These are phyloP conservation scores for Colletotrichum viniferum DNA, from an alignment of 2,329 filamentous ascomycete genomes.

Conservation along the genomic window DNA sequence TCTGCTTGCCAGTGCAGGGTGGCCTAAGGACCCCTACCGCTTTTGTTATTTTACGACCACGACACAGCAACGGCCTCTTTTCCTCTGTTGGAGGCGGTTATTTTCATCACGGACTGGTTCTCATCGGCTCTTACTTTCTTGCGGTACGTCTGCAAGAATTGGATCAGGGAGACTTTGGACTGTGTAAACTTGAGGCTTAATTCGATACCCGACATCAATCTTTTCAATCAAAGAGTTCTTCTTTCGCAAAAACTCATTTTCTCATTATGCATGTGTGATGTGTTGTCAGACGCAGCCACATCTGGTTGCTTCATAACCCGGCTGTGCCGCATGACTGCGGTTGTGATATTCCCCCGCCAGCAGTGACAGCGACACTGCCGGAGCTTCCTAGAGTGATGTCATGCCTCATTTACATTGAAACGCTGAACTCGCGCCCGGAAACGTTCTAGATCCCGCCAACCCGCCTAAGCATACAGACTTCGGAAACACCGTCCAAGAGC, in stretches of 20 bases:
- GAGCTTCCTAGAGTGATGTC: not conserved
- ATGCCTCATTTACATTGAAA: not conserved
- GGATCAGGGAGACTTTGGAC: not conserved
- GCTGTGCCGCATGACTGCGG: not conserved
- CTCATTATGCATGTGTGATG: not conserved
- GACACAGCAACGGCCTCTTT: constrained; percentile 18
- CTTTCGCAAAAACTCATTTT: not conserved
- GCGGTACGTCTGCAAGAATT: not conserved
- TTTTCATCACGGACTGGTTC: not conserved
- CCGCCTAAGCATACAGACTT: not conserved
- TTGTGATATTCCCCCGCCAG: not conserved
- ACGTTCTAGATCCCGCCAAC: not conserved
- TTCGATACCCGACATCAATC: constrained; percentile 23
- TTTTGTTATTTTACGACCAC: constrained; percentile 5
- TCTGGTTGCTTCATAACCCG: not conserved
- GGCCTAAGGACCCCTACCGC: not conserved
- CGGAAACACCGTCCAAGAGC: not conserved
- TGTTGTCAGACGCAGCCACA: not conserved
- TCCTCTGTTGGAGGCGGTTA: not conserved
- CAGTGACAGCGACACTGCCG: not conserved
- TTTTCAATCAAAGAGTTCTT: not conserved
- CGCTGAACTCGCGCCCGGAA: not conserved
- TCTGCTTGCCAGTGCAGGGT: not conserved
- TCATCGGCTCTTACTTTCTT: not conserved
- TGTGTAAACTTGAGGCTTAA: constrained; percentile 19